Conservation (phyloP, 805 yeast genomes). For the Candida piceae region DNA sequence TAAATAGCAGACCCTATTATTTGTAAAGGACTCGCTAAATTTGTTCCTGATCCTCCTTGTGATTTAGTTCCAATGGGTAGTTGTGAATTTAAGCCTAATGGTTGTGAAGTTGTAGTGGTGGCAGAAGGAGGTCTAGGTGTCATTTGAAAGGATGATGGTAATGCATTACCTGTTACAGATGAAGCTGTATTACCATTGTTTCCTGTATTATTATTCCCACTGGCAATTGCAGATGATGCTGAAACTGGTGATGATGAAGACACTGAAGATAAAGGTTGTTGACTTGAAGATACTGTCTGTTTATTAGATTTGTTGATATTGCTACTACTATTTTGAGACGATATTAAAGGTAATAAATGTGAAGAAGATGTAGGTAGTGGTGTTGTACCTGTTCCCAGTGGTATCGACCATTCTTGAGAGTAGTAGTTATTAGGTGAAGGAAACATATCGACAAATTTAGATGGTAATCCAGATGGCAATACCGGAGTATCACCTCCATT, state of each 20-base stretch:
- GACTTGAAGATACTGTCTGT: too few species aligned
- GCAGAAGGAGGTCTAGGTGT: neutral
- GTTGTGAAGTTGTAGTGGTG: neutral
- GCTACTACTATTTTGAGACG: conserved; percentile 7
- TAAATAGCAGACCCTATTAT: conserved; percentile 24
- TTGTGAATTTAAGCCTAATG: neutral
- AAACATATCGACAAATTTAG: conserved; percentile 67
- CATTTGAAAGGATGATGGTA: conserved; percentile 1
- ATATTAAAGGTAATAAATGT: conserved; percentile 17
- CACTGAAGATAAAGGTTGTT: neutral
- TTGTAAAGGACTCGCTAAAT: conserved; percentile 21
- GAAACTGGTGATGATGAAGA: neutral
- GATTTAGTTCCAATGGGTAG: neutral
- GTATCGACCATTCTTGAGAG: conserved; percentile 49
- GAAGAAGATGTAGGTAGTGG: conserved; percentile 32
- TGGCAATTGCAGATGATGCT: too few species aligned
- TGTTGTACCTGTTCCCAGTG: conserved; percentile 40
- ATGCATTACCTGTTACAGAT: neutral
- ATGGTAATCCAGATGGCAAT: conserved; percentile 64
- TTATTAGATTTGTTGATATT: conserved; percentile 6
- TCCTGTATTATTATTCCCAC: too few species aligned
- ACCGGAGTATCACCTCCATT: conserved; percentile 52
- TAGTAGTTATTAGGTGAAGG: conserved; percentile 80
- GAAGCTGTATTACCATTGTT: too few species aligned
- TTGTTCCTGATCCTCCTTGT: conserved; percentile 12